Base-by-base conservation (phyloP, 441 rosid genomes). In the Manihot esculenta region DNA sequence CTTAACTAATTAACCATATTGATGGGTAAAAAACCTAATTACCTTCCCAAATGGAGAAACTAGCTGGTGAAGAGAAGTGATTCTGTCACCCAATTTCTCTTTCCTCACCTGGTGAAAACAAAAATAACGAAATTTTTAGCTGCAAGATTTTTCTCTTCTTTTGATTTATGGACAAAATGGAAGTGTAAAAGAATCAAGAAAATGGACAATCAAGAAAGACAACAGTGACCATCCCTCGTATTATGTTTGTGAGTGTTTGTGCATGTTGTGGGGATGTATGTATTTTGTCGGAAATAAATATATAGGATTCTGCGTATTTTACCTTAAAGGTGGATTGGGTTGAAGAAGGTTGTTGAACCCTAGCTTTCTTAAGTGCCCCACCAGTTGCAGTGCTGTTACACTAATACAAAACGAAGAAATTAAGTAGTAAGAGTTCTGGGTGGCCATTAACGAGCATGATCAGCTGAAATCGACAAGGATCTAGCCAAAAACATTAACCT, bases 1-100 rank as follows among this genome's bases (percentile, higher is more conserved):
- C 33, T 30, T 30, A 1, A 1, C 4, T 30, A 6, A 35, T 35
- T 35, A 35, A 35, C 41, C 41, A 6, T 2, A 20, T 54, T 11
- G 6, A 10, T 54, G 8, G 10, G 21, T 49, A 13, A 14, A 18
- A 18, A 35, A 0, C 41, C 4, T 2, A 3, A 35, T 79, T 80
- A 93, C 99, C 97, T 95, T 95, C 47, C 99, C 99, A 83, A 95
- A 95, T 65, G 99, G 99, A 79, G 99, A 95, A 78, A 95, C 99
- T 5, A 95, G 89, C 80, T 95, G 97, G 85, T 95, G 98, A 74
- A 95, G 95, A 3, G 98, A 83, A 68, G 98, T 88, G 50, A 95
- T 91, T 80, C 99, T 81, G 72, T 92, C 99, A 64, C 98, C 99
- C 71, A 95, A 68, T 80, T 95, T 95, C 84, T 95, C 98, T 84